Percentiles rank a stretch among this genome's conserved stretches.
Evolutionary conservation across 1,284 basidiomycete genomes (phyloP).

Genomic region (Trichosporon coremiiforme): DNA sequence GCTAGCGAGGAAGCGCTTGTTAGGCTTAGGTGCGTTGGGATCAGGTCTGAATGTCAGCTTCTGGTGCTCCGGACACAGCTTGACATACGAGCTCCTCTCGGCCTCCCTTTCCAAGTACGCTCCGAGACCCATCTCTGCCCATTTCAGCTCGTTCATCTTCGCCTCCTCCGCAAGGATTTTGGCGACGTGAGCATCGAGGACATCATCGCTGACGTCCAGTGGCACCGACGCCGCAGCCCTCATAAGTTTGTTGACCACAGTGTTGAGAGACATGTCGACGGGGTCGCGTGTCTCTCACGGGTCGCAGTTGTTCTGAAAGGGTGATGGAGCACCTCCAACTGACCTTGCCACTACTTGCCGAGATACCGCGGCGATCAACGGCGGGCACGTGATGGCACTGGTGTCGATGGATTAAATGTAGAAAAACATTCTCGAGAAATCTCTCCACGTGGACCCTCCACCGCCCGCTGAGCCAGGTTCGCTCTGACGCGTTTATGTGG

Average conservation of each 20-base stretch:
- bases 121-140: conserved; percentile 52
- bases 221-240: conserved; percentile 72
- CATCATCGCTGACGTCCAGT: conserved; percentile 70
- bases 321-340: conserved; percentile 11
- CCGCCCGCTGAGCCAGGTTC: conserved; percentile 15
- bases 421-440: conserved; percentile 1
- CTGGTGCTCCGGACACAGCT: not conserved
- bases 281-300: not conserved
- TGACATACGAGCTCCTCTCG: conserved; percentile 65
- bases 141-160: conserved; percentile 74
- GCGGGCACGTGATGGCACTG: not conserved
- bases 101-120: conserved; percentile 45
- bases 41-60: conserved; percentile 46
- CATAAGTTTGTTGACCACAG: conserved; percentile 80
- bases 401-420: not conserved
- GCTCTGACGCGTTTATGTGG: conserved; percentile 19
- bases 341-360: conserved; percentile 1
- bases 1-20: conserved; percentile 84
- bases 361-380: not conserved
- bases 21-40: conserved; percentile 68
- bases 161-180: conserved; percentile 86
- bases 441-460: conserved; percentile 15
- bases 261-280: conserved; percentile 62
- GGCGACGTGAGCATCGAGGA: conserved; percentile 84
- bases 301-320: not conserved